These are phyloP conservation scores for Gastrodia elata DNA, from an alignment of 106 monocot genomes.

Conservation along the genomic window DNA sequence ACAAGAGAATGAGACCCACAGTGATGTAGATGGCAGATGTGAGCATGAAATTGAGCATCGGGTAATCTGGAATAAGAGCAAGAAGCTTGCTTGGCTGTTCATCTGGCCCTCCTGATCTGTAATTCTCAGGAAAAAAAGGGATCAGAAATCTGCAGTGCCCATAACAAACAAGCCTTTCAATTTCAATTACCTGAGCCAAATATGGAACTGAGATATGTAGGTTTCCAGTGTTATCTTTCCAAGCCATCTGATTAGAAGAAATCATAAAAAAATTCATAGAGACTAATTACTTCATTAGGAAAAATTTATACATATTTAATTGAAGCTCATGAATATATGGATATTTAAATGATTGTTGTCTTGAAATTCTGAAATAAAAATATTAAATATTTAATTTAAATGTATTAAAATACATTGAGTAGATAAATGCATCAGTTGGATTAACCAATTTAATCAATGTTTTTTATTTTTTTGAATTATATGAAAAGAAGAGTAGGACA, in stretches of 20 bases:
- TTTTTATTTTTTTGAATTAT: no score
- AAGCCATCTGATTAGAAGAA: conserved; percentile 56
- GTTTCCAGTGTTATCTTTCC: conserved; percentile 98
- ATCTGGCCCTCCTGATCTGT: conserved; percentile 79
- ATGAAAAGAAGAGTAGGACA: no score
- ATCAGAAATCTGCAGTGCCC: background rate
- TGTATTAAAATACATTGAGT: no score
- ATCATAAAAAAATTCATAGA: background rate
- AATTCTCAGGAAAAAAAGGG: conserved; percentile 12
- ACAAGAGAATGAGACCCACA: conserved; percentile 27
- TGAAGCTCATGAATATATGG: no score
- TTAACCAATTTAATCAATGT: no score
- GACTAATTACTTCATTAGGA: no score
- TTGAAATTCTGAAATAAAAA: background rate
- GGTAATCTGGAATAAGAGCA: conserved; percentile 74
- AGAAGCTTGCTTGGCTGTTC: conserved; percentile 72
- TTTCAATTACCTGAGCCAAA: conserved; percentile 75
- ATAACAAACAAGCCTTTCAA: background rate
- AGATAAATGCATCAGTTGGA: no score
- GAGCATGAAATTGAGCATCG: conserved; percentile 94
- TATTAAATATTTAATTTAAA: no score
- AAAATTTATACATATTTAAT: no score
- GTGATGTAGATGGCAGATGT: conserved; percentile 73
- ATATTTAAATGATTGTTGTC: no score
- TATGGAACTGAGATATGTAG: conserved; percentile 93